These are phyloP conservation scores for Leccinum colubrinum DNA, from an alignment of 1,284 basidiomycete species.

Conservation along the genomic window DNA sequence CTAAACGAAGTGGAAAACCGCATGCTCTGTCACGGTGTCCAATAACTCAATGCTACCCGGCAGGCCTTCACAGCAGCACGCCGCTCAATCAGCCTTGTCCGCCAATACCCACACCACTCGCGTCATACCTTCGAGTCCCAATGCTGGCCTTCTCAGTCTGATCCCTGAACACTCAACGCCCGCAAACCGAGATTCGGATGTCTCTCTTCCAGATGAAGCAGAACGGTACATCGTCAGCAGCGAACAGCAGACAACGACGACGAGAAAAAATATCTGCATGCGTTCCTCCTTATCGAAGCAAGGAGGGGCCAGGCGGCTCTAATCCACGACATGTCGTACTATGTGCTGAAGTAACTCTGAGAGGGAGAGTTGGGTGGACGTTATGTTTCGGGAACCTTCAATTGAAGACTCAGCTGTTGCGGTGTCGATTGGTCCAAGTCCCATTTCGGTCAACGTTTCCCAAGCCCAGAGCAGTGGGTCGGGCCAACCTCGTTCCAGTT, in stretches of 20 bases:
- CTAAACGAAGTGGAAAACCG: too few species aligned
- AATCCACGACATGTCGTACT: too few species aligned
- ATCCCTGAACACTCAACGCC: constrained; percentile 29
- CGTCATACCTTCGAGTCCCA: constrained; percentile 22
- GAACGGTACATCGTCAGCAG: too few species aligned
- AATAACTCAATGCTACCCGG: constrained; percentile 10
- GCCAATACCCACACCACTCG: constrained; percentile 12
- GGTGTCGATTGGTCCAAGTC: constrained; percentile 24
- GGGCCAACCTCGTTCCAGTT: constrained; percentile 55
- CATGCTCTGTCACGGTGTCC: too few species aligned
- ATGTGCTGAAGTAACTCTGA: constrained; percentile 41
- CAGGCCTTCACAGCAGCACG: constrained; percentile 12
- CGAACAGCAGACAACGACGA: too few species aligned
- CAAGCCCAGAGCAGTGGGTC: constrained; percentile 24
- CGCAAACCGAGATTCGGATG: constrained; percentile 29
- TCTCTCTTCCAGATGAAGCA: too few species aligned
- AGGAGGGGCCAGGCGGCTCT: constrained; percentile 40
- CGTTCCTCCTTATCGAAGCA: too few species aligned
- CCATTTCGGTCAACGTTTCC: constrained; percentile 26
- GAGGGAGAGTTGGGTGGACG: constrained; percentile 94
- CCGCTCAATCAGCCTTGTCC: constrained; percentile 1
- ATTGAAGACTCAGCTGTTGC: constrained; percentile 51
- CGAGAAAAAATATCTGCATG: too few species aligned
- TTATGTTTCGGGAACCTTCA: constrained; percentile 73
- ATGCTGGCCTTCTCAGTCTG: constrained; percentile 28